Conservation (phyloP, 2,329 filamentous ascomycete genomes). For the Tolypocladium tundrense region DNA sequence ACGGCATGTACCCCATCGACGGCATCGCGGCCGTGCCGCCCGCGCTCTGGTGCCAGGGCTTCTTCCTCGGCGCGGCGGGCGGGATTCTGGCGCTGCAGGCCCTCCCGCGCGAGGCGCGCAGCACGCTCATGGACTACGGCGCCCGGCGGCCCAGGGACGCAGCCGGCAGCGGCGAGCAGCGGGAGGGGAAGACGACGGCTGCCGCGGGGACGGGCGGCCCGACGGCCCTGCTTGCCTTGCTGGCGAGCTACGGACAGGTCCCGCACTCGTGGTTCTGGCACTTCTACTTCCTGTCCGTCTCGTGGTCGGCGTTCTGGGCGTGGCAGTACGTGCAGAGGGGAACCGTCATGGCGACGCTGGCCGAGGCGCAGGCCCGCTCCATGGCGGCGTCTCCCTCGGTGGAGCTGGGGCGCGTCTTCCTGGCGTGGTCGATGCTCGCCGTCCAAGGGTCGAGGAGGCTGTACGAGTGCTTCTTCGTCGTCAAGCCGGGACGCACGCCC, state of each 20-base stretch:
- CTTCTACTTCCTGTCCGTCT: slow-evolving; percentile 69
- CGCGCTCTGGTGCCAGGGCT: slow-evolving; percentile 30
- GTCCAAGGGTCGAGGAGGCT: slow-evolving; percentile 67
- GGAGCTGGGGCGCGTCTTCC: slow-evolving; percentile 48
- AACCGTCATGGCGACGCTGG: slow-evolving; percentile 36
- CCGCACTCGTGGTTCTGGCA: slow-evolving; percentile 85
- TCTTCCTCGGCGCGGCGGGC: slow-evolving; percentile 33
- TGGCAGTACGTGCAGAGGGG: slow-evolving; percentile 50
- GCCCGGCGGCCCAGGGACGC: slow-evolving; percentile 23
- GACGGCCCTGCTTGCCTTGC: slow-evolving; percentile 6
- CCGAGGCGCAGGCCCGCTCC: slow-evolving; percentile 22
- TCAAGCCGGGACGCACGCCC: slow-evolving; percentile 51
- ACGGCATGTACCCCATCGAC: neutral
- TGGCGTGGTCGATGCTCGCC: slow-evolving; percentile 64
- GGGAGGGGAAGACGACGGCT: neutral
- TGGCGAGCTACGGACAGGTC: slow-evolving; percentile 40
- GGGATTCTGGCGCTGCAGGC: slow-evolving; percentile 30
- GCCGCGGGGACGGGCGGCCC: neutral
- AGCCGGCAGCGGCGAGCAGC: slow-evolving; percentile 2
- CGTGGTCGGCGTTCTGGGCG: slow-evolving; percentile 65
- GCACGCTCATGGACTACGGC: slow-evolving; percentile 40
- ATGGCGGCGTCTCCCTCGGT: slow-evolving; percentile 25
- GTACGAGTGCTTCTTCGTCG: slow-evolving; percentile 60
- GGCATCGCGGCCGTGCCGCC: slow-evolving; percentile 9
- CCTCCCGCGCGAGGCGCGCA: slow-evolving; percentile 32